Conservation (phyloP, 2,329 filamentous ascomycete genomes). For the Colletotrichum tropicale region DNA sequence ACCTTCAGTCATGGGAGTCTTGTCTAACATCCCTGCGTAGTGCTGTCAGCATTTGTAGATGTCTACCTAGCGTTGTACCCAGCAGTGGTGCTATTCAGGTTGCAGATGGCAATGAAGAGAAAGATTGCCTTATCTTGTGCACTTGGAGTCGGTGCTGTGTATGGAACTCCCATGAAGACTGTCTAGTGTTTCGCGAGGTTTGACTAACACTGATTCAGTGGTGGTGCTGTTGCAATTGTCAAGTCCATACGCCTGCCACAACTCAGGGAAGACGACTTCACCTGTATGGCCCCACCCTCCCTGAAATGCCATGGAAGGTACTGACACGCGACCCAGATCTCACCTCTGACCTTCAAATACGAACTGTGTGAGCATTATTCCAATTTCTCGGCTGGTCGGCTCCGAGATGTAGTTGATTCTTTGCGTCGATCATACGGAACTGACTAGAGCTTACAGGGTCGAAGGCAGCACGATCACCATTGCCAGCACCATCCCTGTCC, state of each 20-base stretch:
- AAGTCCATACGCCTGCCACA: constrained; percentile 39
- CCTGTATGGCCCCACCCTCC: constrained; percentile 17
- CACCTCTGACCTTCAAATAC: constrained; percentile 46
- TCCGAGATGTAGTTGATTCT: neutral
- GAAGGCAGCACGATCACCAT: constrained; percentile 38
- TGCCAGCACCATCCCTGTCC: constrained; percentile 36
- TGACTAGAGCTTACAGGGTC: constrained; percentile 24
- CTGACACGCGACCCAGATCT: constrained; percentile 24
- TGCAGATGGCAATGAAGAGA: constrained; percentile 43
- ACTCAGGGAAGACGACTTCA: constrained; percentile 25
- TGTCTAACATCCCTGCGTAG: constrained; percentile 18
- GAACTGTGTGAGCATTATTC: constrained; percentile 41
- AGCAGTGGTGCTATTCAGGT: constrained; percentile 35
- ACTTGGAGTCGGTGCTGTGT: constrained; percentile 43
- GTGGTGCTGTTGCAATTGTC: constrained; percentile 29
- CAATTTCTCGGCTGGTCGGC: neutral
- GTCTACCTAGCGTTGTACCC: constrained; percentile 48
- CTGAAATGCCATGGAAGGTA: no score
- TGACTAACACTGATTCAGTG: neutral
- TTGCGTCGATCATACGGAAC: neutral
- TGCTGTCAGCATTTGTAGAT: constrained; percentile 38
- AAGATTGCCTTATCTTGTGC: constrained; percentile 42
- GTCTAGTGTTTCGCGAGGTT: no score
- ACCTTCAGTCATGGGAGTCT: neutral
- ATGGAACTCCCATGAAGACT: neutral